These are phyloP conservation scores for Neoboletus magnificus DNA, from an alignment of 768 basidiomycete genomes.

Conservation along the genomic window DNA sequence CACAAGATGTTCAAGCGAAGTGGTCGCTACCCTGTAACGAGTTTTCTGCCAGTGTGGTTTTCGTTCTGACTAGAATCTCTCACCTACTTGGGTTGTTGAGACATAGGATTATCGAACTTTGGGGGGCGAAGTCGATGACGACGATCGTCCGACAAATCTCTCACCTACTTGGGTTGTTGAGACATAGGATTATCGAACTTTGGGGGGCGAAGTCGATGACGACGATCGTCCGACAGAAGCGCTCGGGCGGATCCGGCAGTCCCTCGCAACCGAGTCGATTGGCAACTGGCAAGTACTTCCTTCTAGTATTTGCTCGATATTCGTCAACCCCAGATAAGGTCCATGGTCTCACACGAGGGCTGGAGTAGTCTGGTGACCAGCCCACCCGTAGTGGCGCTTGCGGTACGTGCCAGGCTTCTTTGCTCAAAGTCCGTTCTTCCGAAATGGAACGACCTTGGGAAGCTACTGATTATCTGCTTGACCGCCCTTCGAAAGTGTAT, in stretches of 20 bases:
- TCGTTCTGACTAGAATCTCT: not conserved
- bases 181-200: not conserved
- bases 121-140: not conserved
- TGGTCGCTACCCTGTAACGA: not conserved
- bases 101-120: not conserved
- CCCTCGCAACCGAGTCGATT: not conserved
- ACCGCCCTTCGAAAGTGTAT: not conserved
- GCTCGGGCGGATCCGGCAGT: not conserved
- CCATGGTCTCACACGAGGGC: no score
- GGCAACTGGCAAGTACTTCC: not conserved
- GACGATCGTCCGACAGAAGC: not conserved
- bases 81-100: not conserved
- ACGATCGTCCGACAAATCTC: no score
- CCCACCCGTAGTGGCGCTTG: no score
- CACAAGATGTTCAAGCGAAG: conserved; percentile 38
- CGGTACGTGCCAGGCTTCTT: no score
- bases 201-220: not conserved
- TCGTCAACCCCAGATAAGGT: no score
- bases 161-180: not conserved
- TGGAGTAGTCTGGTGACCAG: no score
- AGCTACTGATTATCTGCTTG: not conserved
- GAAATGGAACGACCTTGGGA: no score
- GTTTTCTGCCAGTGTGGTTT: not conserved
- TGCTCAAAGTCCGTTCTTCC: no score
- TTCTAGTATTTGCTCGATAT: no score